Conservation (phyloP, 2,329 filamentous ascomycete species). For the Periconia macrospinosa region DNA sequence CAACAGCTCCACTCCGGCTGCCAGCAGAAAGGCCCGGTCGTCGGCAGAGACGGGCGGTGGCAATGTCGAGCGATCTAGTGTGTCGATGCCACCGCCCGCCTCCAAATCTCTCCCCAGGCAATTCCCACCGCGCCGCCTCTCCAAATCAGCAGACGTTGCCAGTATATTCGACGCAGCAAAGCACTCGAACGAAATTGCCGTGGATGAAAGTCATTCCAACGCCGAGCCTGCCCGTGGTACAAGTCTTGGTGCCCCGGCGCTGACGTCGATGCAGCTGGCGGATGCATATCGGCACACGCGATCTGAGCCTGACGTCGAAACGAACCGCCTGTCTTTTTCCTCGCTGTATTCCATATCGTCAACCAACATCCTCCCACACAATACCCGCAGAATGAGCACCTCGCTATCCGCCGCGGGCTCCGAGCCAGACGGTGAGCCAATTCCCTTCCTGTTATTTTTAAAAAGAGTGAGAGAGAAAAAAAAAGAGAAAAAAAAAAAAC, state of each 20-base stretch:
- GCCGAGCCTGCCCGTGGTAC: slow-evolving; percentile 15
- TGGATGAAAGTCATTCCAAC: slow-evolving; percentile 51
- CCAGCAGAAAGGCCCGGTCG: slow-evolving; percentile 59
- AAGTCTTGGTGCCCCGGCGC: slow-evolving; percentile 22
- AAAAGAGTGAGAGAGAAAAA: neutral
- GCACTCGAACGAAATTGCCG: slow-evolving; percentile 45
- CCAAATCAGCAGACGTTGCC: slow-evolving; percentile 50
- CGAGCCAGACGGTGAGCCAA: slow-evolving; percentile 46
- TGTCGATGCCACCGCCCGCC: slow-evolving; percentile 65
- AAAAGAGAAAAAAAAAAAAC: neutral
- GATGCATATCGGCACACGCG: slow-evolving; percentile 52
- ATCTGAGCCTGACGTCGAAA: slow-evolving; percentile 51
- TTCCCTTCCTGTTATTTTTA: neutral
- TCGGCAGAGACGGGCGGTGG: slow-evolving; percentile 61
- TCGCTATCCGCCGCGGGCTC: slow-evolving; percentile 49
- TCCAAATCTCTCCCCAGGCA: slow-evolving; percentile 48
- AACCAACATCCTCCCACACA: slow-evolving; percentile 55
- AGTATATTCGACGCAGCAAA: slow-evolving; percentile 25
- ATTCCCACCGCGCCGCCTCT: slow-evolving; percentile 45
- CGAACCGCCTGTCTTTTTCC: slow-evolving; percentile 71
- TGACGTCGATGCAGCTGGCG: slow-evolving; percentile 38
- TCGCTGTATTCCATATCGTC: slow-evolving; percentile 69
- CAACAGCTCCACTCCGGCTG: slow-evolving; percentile 30
- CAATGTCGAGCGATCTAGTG: slow-evolving; percentile 61
- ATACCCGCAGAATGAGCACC: slow-evolving; percentile 55